phyloP scores from a whole-genome alignment of 768 basidiomycete genomes.

The Suillus luteus region DNA sequence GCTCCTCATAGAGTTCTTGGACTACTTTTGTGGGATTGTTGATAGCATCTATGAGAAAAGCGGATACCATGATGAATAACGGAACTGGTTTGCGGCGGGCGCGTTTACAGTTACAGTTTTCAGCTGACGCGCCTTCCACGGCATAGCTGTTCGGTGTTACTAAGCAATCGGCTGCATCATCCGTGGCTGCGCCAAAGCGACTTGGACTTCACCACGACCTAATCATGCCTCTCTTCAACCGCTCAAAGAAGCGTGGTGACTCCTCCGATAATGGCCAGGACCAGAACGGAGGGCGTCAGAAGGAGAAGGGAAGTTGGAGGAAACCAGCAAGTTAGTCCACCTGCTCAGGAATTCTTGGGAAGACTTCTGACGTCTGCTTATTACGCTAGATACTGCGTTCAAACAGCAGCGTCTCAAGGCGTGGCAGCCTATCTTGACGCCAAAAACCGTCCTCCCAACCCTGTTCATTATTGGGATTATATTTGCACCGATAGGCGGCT shows the following conservation, averaged over 20 bases:
- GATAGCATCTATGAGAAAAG: slow-evolving; percentile 50
- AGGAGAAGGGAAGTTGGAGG: slow-evolving; percentile 85
- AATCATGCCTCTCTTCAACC: slow-evolving; percentile 62
- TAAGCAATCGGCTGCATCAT: slow-evolving; percentile 8
- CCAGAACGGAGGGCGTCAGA: slow-evolving; percentile 56
- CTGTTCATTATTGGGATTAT: slow-evolving; percentile 93
- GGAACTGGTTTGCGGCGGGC: background rate
- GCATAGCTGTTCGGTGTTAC: background rate
- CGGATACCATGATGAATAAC: slow-evolving; percentile 49
- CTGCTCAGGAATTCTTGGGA: slow-evolving; percentile 14
- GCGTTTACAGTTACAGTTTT: slow-evolving; percentile 5
- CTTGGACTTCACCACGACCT: slow-evolving; percentile 21
- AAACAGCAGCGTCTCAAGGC: slow-evolving; percentile 99
- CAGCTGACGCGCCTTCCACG: slow-evolving; percentile 4
- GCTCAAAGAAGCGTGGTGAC: slow-evolving; percentile 43
- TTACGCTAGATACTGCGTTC: slow-evolving; percentile 84
- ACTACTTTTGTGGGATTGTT: slow-evolving; percentile 51
- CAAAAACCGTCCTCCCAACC: slow-evolving; percentile 95
- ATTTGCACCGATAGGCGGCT: slow-evolving; percentile 94
- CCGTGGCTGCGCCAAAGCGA: slow-evolving; percentile 14
- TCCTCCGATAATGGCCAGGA: slow-evolving; percentile 40
- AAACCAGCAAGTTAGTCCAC: slow-evolving; percentile 73
- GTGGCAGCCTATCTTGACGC: slow-evolving; percentile 99
- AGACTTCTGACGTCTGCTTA: slow-evolving; percentile 17
- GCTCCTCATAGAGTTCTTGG: slow-evolving; percentile 45